Conservation (phyloP, 495 filamentous ascomycete species). For the Apodospora peruviana region DNA sequence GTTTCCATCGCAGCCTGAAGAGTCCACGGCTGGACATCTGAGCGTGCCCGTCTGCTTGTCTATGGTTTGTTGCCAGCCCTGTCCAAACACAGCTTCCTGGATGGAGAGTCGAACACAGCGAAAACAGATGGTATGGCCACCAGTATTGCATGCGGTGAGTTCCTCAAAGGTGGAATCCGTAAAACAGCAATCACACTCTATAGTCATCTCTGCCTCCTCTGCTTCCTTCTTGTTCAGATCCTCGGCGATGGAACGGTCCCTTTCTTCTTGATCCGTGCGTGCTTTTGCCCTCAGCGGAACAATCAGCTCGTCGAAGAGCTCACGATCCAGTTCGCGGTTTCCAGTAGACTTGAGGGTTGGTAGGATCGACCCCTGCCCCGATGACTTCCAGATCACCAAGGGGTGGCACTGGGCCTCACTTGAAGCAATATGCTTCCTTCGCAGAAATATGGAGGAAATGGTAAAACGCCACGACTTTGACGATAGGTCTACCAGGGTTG, state of each 20-base stretch:
- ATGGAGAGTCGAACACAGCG: conserved; percentile 72
- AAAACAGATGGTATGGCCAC: conserved; percentile 81
- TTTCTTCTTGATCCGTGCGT: conserved; percentile 51
- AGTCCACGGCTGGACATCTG: conserved; percentile 70
- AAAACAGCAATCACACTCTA: conserved; percentile 92
- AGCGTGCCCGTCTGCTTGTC: conserved; percentile 64
- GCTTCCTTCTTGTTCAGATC: conserved; percentile 73
- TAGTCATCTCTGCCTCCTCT: conserved; percentile 58
- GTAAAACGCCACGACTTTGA: conserved; percentile 82
- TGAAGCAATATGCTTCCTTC: conserved; percentile 58
- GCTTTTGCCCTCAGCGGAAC: conserved; percentile 52
- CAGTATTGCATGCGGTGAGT: conserved; percentile 65
- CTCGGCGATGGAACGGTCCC: conserved; percentile 59
- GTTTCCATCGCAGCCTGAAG: conserved; percentile 64
- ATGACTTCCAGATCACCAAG: conserved; percentile 58
- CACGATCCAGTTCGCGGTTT: conserved; percentile 70
- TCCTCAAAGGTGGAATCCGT: conserved; percentile 73
- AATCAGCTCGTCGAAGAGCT: conserved; percentile 66
- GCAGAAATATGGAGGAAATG: conserved; percentile 65
- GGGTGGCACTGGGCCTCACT: conserved; percentile 49
- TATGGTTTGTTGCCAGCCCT: conserved; percentile 81
- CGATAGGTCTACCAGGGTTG: conserved; percentile 66
- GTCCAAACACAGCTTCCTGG: conserved; percentile 83
- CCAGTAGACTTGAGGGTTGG: conserved; percentile 67
- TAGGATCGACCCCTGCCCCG: conserved; percentile 38